phyloP scores from a whole-genome alignment of 805 yeast genomes.

The Candida berthetii region DNA sequence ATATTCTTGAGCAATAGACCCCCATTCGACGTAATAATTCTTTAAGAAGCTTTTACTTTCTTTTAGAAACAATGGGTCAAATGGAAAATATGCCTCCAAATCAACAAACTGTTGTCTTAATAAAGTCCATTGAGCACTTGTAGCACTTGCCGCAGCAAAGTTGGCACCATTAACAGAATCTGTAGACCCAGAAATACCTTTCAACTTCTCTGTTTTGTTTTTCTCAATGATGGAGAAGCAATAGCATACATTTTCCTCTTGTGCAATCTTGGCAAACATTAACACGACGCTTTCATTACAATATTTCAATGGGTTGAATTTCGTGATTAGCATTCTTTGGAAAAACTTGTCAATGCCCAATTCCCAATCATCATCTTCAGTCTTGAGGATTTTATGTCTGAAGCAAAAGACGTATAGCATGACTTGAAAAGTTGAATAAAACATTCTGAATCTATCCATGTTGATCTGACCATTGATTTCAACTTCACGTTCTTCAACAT shows the following conservation, averaged over 20 bases:
- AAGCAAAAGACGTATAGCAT: conserved; percentile 89
- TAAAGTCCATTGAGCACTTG: conserved; percentile 33
- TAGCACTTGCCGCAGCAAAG: conserved; percentile 16
- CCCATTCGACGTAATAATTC: conserved; percentile 75
- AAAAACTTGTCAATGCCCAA: conserved; percentile 79
- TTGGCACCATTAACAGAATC: conserved; percentile 18
- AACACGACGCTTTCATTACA: conserved; percentile 91
- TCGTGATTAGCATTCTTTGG: conserved; percentile 77
- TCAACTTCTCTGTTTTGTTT: conserved; percentile 51
- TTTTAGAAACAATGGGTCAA: conserved; percentile 81
- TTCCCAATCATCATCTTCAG: conserved; percentile 53
- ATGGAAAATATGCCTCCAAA: conserved; percentile 93
- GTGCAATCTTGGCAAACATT: conserved; percentile 90
- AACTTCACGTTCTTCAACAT: conserved; percentile 75
- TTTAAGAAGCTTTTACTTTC: conserved; percentile 48
- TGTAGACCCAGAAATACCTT: conserved; percentile 31
- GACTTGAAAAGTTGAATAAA: conserved; percentile 89
- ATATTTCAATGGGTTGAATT: conserved; percentile 88
- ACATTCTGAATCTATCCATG: conserved; percentile 88
- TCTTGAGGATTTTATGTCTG: conserved; percentile 57
- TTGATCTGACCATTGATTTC: conserved; percentile 67
- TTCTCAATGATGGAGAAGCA: conserved; percentile 91
- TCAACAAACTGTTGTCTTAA: conserved; percentile 81
- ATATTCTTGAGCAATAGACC: conserved; percentile 59
- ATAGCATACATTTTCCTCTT: conserved; percentile 83